A percentile compares a stretch with the other conserved stretches of the same genome.
These are phyloP conservation scores for Yamadazyma philogaea DNA, from an alignment of 805 yeast species.

Conservation along the genomic window DNA sequence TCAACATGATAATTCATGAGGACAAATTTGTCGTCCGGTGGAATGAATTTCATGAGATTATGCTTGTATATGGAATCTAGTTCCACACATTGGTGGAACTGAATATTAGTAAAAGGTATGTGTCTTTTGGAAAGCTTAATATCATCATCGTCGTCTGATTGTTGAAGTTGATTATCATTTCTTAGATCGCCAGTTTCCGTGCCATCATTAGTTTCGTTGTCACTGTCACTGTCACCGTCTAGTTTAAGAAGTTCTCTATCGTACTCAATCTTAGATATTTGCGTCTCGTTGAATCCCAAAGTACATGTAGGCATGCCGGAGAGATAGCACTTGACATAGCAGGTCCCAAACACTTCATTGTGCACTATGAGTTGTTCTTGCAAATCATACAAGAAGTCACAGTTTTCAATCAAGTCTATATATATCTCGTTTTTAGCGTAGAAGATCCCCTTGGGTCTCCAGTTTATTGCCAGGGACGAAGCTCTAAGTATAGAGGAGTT, in stretches of 20 bases:
- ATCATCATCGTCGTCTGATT: conserved; percentile 11
- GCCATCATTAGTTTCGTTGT: conserved; percentile 2
- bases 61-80: conserved; percentile 62
- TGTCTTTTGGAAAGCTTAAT: conserved; percentile 6
- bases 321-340: conserved; percentile 36
- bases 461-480: conserved; percentile 55
- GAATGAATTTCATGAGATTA: conserved; percentile 72
- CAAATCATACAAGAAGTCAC: conserved; percentile 37
- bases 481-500: conserved; percentile 75
- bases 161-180: conserved; percentile 7
- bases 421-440: conserved; percentile 44
- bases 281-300: conserved; percentile 39
- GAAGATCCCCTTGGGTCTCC: conserved; percentile 46
- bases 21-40: conserved; percentile 64
- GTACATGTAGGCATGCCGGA: conserved; percentile 45
- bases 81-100: conserved; percentile 68
- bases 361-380: conserved; percentile 22
- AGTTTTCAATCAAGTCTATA: conserved; percentile 38
- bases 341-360: conserved; percentile 35
- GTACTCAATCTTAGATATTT: conserved; percentile 25
- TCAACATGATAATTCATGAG: conserved; percentile 42
- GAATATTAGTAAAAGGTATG: conserved; percentile 37
- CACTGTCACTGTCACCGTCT: conserved; percentile 12
- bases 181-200: not conserved
- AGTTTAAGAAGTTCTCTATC: conserved; percentile 10